Evolutionary conservation across 2,329 filamentous ascomycete species (phyloP), one percentile per base, ranked within the genome.

Genomic region (Apiospora malaysiana): DNA sequence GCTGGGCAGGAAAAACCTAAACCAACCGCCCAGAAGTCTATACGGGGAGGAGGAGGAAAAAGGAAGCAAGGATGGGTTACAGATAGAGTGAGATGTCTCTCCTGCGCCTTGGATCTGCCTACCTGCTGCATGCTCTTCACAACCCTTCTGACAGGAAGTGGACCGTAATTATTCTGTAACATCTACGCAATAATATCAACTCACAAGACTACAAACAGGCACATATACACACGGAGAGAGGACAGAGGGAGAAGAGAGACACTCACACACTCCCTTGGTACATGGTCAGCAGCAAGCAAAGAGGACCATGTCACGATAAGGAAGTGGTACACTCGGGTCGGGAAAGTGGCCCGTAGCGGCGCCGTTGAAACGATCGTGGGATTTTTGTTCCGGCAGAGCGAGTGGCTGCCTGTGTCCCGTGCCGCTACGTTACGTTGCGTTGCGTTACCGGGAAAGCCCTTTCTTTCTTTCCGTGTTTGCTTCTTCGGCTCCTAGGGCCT

Each of bases 121-220:
- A 40, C 27, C 56, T 32, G 56, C 56, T 40, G 56, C 27, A 63
- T 37, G 32, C 21, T 40, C 32, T 40, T n/a, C 7, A 27, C 12
- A 63, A 32, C 18, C 23, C 14, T 14, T 9, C 27, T n/a, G 40
- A 12, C 1, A 14, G 56, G 18, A 63, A 40, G n/a, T 12, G 27
- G 56, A 12, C 27, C 32, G 56, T 63, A 63, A 63, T 40, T 37
- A 40, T 63, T 40, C 56, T 32, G 56, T 63, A 63, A 63, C 21
- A 40, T 18, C 32, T 63, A 63, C 32, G 56, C 56, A 40, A 63
- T 63, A 18, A 21, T 12, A 32, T 21, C 8, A 7, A 18, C 49
- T 32, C 25, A 32, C 25, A 25, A 32, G 49, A 32, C 49, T 56
- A 18, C 21, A 18, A 18, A 27, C 49, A 56, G 14, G 9, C 47